Conservation (phyloP, 148 eudicot species). For the Dysphania ambrosioides region DNA sequence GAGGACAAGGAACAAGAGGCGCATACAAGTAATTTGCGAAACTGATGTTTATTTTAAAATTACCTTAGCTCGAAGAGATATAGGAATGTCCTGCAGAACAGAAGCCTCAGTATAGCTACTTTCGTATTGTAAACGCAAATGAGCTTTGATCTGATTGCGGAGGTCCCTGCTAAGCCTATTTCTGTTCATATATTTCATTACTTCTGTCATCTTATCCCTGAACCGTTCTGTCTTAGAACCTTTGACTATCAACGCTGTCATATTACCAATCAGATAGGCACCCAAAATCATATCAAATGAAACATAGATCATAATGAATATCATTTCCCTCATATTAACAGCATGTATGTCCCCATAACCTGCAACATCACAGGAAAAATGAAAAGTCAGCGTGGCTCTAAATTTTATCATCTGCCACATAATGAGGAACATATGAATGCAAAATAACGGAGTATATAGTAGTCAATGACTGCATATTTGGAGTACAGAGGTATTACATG, state of each 20-base stretch:
- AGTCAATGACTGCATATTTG: background rate
- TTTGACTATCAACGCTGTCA: conserved; percentile 71
- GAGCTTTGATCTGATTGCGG: conserved; percentile 66
- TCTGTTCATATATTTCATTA: conserved; percentile 62
- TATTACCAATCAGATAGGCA: conserved; percentile 73
- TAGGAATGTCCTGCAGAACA: conserved; percentile 63
- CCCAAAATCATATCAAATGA: conserved; percentile 74
- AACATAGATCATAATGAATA: conserved; percentile 67
- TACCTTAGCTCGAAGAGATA: conserved; percentile 75
- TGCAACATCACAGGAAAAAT: conserved; percentile 23
- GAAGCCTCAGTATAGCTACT: conserved; percentile 66
- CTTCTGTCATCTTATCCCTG: conserved; percentile 68
- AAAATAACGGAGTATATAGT: no score
- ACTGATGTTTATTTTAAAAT: background rate
- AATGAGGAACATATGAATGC: background rate
- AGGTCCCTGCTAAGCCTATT: conserved; percentile 58
- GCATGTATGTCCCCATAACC: conserved; percentile 86
- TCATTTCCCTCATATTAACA: conserved; percentile 73
- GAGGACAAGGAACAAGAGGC: no score
- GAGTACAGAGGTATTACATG: background rate
- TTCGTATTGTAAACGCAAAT: conserved; percentile 61
- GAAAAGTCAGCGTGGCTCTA: background rate
- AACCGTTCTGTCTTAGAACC: conserved; percentile 66
- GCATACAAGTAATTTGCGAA: background rate
- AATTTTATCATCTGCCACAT: background rate